These are phyloP conservation scores for Stemphylium beticola DNA, from an alignment of 2,329 filamentous ascomycete species.

Conservation along the genomic window DNA sequence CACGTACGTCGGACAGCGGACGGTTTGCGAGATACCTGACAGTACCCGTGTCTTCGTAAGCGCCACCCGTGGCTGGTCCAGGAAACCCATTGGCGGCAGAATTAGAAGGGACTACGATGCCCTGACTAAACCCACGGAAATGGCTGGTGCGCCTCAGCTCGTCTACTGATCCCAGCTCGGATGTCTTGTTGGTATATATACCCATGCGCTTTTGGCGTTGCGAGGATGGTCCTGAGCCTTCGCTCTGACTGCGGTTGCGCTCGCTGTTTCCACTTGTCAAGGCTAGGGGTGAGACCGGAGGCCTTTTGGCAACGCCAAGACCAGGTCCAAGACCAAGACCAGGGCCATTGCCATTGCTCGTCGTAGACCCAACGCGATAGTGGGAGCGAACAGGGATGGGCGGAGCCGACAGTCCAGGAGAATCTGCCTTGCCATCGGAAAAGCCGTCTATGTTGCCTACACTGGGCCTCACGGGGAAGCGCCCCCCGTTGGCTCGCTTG, in stretches of 20 bases:
- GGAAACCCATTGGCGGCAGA: conserved; percentile 34
- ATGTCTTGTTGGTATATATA: conserved; percentile 63
- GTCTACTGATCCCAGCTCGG: conserved; percentile 60
- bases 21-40: conserved; percentile 50
- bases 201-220: conserved; percentile 66
- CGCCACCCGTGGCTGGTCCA: conserved; percentile 42
- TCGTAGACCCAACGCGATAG: conserved; percentile 75
- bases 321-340: background rate
- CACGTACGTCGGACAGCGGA: conserved; percentile 63
- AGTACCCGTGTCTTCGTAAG: conserved; percentile 44
- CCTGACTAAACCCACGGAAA: conserved; percentile 64
- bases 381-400: conserved; percentile 83
- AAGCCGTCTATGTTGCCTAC: conserved; percentile 66
- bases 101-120: conserved; percentile 52
- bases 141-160: conserved; percentile 61
- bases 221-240: conserved; percentile 60
- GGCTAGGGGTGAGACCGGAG: conserved; percentile 73
- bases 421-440: conserved; percentile 51
- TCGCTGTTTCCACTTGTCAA: conserved; percentile 71
- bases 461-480: conserved; percentile 73
- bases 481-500: conserved; percentile 60
- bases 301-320: conserved; percentile 63
- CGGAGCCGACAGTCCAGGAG: conserved; percentile 59
- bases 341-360: conserved; percentile 54
- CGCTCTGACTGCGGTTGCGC: conserved; percentile 68